Base-by-base conservation (phyloP, 2,329 filamentous ascomycete species). In the Pseudogymnoascus pannorum region DNA sequence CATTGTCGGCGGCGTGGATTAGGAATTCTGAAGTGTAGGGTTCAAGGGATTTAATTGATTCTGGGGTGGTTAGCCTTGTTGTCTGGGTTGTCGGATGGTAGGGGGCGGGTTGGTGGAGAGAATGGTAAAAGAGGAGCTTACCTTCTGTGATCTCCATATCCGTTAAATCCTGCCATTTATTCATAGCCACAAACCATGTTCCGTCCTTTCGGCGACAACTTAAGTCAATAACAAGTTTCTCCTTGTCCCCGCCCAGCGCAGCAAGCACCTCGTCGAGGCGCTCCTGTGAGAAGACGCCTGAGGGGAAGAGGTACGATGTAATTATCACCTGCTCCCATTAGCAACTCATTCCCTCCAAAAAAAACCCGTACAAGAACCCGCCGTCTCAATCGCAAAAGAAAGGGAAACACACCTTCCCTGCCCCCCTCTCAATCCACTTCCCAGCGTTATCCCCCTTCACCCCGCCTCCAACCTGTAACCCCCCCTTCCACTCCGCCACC, bases 81-180 rank as follows among this genome's bases (percentile, higher is more conserved):
- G 20, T n/a, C 2, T 26, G 20, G 12, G 20, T 24, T 35, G 14
- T 60, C 66, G 51, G 33, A 42, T 67, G 42, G 63, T n/a, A 57
- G 48, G 40, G 35, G 20, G 29, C 36, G 2, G n/a, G n/a, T n/a
- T 31, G 8, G n/a, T 20, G 31, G n/a, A 33, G 29, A 59, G 36
- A 9, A n/a, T 16, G 20, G 29, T 33, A 20, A 60, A 60, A 16
- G n/a, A 54, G 59, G 59, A 18, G 67, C 74, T 64, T 76, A 92
- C 93, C 89, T 80, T 89, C 80, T 65, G 87, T 93, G 66, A 99
- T 86, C 72, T 97, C 91, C 86, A 96, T 96, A 70, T 97, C 91
- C 1, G 94, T 97, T 61, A 97, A 87, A 1, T 91, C 96, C 79
- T 97, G 94, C 94, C 94, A 99, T 74, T 96, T 96, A 75, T 99